These are phyloP conservation scores for Fraxinus paxiana DNA, from an alignment of 305 asterid species.

Conservation along the genomic window DNA sequence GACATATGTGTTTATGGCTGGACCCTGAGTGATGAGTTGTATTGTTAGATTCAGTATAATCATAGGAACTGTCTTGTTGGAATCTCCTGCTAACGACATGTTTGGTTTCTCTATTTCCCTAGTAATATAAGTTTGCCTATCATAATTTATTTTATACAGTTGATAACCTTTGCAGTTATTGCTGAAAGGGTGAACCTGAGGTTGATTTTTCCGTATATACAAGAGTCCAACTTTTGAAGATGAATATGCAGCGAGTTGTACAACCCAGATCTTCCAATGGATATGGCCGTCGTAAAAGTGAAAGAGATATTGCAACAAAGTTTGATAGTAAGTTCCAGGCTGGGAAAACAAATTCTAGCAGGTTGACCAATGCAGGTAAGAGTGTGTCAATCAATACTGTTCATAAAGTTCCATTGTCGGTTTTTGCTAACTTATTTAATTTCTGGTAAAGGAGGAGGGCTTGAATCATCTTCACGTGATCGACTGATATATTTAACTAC, in stretches of 20 bases:
- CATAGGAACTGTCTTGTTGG: conserved; percentile 8
- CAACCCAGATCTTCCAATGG: conserved; percentile 76
- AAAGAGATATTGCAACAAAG: conserved; percentile 53
- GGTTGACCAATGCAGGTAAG: conserved; percentile 51
- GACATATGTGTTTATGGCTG: conserved; percentile 14
- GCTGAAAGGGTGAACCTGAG: conserved; percentile 23
- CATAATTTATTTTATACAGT: conserved; percentile 21
- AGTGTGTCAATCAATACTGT: conserved; percentile 21
- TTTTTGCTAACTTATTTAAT: conserved; percentile 29
- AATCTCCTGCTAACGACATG: conserved; percentile 4
- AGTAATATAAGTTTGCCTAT: conserved; percentile 18
- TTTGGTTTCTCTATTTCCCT: conserved; percentile 18
- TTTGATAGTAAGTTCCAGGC: conserved; percentile 55
- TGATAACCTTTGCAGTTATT: conserved; percentile 16
- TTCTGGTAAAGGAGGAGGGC: conserved; percentile 62
- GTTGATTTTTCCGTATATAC: conserved; percentile 24
- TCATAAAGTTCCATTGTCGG: conserved; percentile 3
- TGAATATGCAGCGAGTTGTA: conserved; percentile 66
- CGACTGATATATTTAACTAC: conserved; percentile 59
- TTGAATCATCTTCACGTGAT: conserved; percentile 61
- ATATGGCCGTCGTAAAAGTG: conserved; percentile 68
- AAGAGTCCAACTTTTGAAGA: conserved; percentile 38
- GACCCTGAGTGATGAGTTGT: neutral
- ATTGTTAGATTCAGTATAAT: conserved; percentile 1
- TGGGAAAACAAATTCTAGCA: conserved; percentile 45